A percentile compares a stretch with the other conserved stretches of the same genome.
These are phyloP conservation scores for Nitzschia sp. DNA, from an alignment of 108 stramenopile species.

Conservation along the genomic window DNA sequence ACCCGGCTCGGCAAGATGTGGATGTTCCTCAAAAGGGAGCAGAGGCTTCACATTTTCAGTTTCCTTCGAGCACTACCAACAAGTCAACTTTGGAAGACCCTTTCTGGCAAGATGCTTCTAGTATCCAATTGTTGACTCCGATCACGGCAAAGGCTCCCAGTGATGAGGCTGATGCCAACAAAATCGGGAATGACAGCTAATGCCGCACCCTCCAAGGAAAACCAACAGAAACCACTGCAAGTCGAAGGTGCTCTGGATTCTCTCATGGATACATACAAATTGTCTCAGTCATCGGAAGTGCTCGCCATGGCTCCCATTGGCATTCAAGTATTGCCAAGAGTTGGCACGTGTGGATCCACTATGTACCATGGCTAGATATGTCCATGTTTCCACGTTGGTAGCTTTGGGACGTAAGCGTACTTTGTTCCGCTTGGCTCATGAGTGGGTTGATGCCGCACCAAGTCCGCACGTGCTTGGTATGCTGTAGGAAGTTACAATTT, in stretches of 20 bases:
- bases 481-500: conserved; percentile 95
- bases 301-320: conserved; percentile 62
- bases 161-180: background rate
- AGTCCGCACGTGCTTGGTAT: conserved; percentile 84
- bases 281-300: conserved; percentile 66
- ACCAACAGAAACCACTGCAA: conserved; percentile 18
- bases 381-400: conserved; percentile 79
- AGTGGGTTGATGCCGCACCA: conserved; percentile 87
- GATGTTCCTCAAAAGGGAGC: background rate
- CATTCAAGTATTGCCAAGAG: conserved; percentile 63
- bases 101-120: conserved; percentile 23
- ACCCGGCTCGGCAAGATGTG: background rate
- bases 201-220: background rate
- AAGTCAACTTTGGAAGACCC: conserved; percentile 10
- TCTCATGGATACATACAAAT: conserved; percentile 50
- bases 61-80: background rate
- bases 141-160: conserved; percentile 8
- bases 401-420: conserved; percentile 77
- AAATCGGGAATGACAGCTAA: background rate
- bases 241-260: conserved; percentile 63
- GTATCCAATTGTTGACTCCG: conserved; percentile 13
- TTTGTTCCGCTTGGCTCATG: conserved; percentile 90
- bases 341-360: conserved; percentile 70
- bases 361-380: conserved; percentile 42
- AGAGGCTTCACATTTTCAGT: background rate